phyloP scores from a whole-genome alignment of 768 basidiomycete genomes.

The Psilocybe cubensis region DNA sequence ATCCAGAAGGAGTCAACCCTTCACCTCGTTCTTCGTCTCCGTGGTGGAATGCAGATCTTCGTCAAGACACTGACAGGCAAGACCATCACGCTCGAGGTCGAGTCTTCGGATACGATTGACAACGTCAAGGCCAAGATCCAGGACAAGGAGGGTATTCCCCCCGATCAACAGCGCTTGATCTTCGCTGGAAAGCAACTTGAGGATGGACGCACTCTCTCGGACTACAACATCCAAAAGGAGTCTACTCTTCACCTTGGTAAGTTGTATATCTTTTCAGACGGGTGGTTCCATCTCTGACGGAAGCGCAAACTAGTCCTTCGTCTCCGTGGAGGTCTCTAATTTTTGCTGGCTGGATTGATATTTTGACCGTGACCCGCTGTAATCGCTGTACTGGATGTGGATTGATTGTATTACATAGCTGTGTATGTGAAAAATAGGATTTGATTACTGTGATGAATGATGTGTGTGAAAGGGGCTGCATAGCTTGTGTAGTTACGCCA shows the following conservation, averaged over 20 bases:
- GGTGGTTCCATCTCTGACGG: slow-evolving; percentile 12
- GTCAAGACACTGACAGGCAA: slow-evolving; percentile 53
- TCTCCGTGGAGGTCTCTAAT: slow-evolving; percentile 42
- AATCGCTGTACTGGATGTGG: not conserved
- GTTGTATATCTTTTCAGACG: slow-evolving; percentile 17
- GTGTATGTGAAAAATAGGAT: not conserved
- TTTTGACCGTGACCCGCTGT: not conserved
- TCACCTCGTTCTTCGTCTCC: slow-evolving; percentile 39
- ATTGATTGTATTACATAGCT: not conserved
- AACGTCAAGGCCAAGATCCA: slow-evolving; percentile 78
- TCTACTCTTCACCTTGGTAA: slow-evolving; percentile 58
- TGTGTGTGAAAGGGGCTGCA: slow-evolving; percentile 1
- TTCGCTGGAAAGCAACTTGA: slow-evolving; percentile 91
- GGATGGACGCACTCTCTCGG: slow-evolving; percentile 79
- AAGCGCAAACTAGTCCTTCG: slow-evolving; percentile 35
- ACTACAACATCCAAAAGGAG: slow-evolving; percentile 73
- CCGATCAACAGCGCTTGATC: slow-evolving; percentile 59
- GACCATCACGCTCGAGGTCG: slow-evolving; percentile 76
- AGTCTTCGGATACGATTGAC: slow-evolving; percentile 75
- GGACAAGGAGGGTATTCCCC: slow-evolving; percentile 66
- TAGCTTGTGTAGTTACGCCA: slow-evolving; percentile 1
- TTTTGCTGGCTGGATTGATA: not conserved
- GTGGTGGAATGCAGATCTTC: slow-evolving; percentile 44
- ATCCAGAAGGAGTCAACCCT: slow-evolving; percentile 44
- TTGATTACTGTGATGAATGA: slow-evolving; percentile 15